These are phyloP conservation scores for Astragalus glycyphyllos DNA, from an alignment of 306 rosid genomes.

Conservation along the genomic window DNA sequence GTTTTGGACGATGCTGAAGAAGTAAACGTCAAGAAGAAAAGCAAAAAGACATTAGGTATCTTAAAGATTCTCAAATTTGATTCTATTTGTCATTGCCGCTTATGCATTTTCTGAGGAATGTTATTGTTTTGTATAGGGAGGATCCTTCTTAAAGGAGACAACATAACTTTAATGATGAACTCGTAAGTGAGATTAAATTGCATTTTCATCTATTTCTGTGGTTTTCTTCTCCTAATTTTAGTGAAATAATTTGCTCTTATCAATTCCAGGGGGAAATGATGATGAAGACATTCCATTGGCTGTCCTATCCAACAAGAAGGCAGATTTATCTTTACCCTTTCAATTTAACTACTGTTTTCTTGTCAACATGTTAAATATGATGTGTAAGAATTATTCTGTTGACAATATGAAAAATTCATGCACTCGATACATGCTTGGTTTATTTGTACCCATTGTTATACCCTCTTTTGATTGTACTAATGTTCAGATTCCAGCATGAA, in stretches of 20 bases:
- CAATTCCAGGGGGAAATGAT: constrained; percentile 75
- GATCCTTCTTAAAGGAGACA: constrained; percentile 91
- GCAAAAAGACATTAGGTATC: constrained; percentile 71
- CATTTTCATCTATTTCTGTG: constrained; percentile 3
- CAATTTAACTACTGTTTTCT: constrained; percentile 10
- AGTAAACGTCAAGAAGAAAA: constrained; percentile 79
- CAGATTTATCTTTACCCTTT: constrained; percentile 31
- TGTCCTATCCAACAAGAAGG: constrained; percentile 36
- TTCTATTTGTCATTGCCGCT: constrained; percentile 18
- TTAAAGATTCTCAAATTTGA: background rate
- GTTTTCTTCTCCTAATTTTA: background rate
- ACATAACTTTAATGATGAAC: constrained; percentile 88
- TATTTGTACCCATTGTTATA: background rate
- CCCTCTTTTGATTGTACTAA: constrained; percentile 15
- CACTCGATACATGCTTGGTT: constrained; percentile 25
- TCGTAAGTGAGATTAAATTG: constrained; percentile 58
- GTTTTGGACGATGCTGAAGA: constrained; percentile 57
- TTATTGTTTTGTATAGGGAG: constrained; percentile 59
- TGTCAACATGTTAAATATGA: constrained; percentile 19
- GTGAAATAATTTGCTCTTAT: background rate
- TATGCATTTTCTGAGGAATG: constrained; percentile 36
- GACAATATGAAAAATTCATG: background rate
- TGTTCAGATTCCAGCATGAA: background rate
- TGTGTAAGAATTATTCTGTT: constrained; percentile 17
- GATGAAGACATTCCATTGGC: constrained; percentile 33